phyloP scores from a whole-genome alignment of 495 filamentous ascomycete species.

The Durotheca rogersii region DNA sequence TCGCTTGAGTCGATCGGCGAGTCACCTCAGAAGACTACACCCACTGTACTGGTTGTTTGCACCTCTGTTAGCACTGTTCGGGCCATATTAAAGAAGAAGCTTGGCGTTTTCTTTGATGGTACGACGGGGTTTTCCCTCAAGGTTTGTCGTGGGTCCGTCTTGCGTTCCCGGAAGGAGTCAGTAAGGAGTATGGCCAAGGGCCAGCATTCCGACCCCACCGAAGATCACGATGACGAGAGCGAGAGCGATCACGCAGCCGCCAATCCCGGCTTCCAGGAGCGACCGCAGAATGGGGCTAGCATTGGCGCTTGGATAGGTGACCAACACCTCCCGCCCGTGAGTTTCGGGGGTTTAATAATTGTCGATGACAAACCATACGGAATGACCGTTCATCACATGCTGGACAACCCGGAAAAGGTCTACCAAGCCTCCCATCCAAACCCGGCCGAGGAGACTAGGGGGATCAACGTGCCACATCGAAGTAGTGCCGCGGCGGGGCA shows the following conservation, averaged over 20 bases:
- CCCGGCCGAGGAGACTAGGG: slow-evolving; percentile 35
- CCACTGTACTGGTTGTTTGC: slow-evolving; percentile 76
- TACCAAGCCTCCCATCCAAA: slow-evolving; percentile 40
- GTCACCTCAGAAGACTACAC: slow-evolving; percentile 60
- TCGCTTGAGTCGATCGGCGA: slow-evolving; percentile 75
- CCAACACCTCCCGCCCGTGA: slow-evolving; percentile 82
- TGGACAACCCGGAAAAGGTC: slow-evolving; percentile 75
- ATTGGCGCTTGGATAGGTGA: slow-evolving; percentile 88
- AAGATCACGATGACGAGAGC: slow-evolving; percentile 13
- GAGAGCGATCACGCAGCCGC: slow-evolving; percentile 42
- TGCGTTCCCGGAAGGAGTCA: slow-evolving; percentile 58
- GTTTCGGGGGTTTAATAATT: slow-evolving; percentile 82
- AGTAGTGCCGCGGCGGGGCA: slow-evolving; percentile 34
- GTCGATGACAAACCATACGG: slow-evolving; percentile 82
- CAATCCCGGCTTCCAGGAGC: slow-evolving; percentile 69
- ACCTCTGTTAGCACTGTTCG: slow-evolving; percentile 69
- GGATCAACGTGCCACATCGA: slow-evolving; percentile 31
- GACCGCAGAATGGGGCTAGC: slow-evolving; percentile 81
- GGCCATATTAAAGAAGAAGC: slow-evolving; percentile 68
- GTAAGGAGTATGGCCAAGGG: slow-evolving; percentile 40
- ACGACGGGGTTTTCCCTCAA: slow-evolving; percentile 56
- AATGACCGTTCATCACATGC: slow-evolving; percentile 94
- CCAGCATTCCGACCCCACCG: slow-evolving; percentile 5
- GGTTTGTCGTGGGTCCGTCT: slow-evolving; percentile 68
- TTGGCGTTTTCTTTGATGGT: slow-evolving; percentile 58